Percentiles rank a stretch among this genome's conserved stretches.
These are phyloP conservation scores for Juncus effusus DNA, from an alignment of 176 grass and related monocot species.

Conservation along the genomic window DNA sequence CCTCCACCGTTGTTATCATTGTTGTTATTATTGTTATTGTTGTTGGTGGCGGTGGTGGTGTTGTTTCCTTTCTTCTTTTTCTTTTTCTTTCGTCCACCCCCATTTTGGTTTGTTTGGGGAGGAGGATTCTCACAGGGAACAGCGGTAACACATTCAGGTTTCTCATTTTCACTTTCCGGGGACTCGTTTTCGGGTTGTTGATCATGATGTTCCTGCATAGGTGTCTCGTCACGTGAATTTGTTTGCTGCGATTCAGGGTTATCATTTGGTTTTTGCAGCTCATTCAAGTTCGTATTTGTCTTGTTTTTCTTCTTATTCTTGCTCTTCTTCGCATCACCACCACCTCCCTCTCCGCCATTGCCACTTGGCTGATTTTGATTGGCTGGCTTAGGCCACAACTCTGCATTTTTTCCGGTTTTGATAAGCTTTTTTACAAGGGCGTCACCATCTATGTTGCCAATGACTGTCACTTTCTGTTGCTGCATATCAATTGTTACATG, in stretches of 20 bases:
- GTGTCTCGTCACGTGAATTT: conserved; percentile 35
- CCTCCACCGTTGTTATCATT: conserved; percentile 20
- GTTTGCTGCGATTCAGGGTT: conserved; percentile 21
- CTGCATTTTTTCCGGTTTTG: conserved; percentile 93
- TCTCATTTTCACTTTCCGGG: conserved; percentile 20
- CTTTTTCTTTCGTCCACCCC: conserved; percentile 44
- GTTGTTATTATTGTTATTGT: conserved; percentile 9
- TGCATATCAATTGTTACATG: conserved; percentile 64
- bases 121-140: not conserved
- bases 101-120: not conserved
- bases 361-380: conserved; percentile 6
- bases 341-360: conserved; percentile 8
- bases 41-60: not conserved
- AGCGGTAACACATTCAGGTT: conserved; percentile 1
- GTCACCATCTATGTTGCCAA: conserved; percentile 69
- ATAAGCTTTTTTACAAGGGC: conserved; percentile 79
- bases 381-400: conserved; percentile 70
- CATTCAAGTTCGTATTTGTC: conserved; percentile 22
- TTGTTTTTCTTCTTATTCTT: conserved; percentile 82
- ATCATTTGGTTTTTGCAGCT: not conserved
- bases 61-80: conserved; percentile 52
- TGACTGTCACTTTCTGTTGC: conserved; percentile 84
- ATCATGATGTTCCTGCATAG: conserved; percentile 32
- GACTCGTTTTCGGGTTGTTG: conserved; percentile 26
- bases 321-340: conserved; percentile 38